phyloP scores from a whole-genome alignment of 768 basidiomycete species.

The Lactarius indigo region DNA sequence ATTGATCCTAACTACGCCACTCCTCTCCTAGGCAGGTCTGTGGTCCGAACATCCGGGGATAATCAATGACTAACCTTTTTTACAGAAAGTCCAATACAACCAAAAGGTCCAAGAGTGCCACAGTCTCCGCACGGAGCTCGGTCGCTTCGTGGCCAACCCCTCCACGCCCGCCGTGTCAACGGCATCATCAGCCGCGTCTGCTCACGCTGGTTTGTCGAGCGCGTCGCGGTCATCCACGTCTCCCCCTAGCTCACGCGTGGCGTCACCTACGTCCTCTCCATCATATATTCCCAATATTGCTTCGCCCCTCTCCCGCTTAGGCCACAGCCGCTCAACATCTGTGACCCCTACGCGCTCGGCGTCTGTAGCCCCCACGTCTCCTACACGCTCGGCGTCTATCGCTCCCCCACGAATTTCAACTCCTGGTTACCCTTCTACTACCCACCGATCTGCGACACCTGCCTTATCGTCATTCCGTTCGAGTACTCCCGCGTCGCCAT shows the following conservation, averaged over 20 bases:
- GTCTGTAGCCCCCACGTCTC: constrained; percentile 20
- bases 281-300: constrained; percentile 14
- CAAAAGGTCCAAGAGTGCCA: constrained; percentile 29
- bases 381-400: constrained; percentile 18
- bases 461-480: constrained; percentile 15
- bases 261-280: constrained; percentile 23
- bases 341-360: constrained; percentile 19
- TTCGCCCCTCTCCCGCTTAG: constrained; percentile 18
- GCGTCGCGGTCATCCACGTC: constrained; percentile 21
- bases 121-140: constrained; percentile 26
- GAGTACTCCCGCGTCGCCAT: constrained; percentile 17
- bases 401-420: constrained; percentile 18
- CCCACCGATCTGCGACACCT: constrained; percentile 22
- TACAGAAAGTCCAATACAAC: constrained; percentile 24
- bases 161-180: constrained; percentile 13
- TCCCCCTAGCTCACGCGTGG: constrained; percentile 25
- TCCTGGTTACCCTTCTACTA: constrained; percentile 18
- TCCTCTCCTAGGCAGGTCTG: constrained; percentile 20
- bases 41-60: background rate
- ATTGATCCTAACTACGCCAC: background rate
- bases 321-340: constrained; percentile 19
- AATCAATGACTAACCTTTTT: constrained; percentile 8
- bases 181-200: constrained; percentile 17
- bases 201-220: constrained; percentile 27
- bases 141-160: constrained; percentile 23